Percentiles rank a stretch among this genome's conserved stretches.
Conservation (phyloP, 2,329 filamentous ascomycete species). For the Aureobasidium mangrovei region DNA sequence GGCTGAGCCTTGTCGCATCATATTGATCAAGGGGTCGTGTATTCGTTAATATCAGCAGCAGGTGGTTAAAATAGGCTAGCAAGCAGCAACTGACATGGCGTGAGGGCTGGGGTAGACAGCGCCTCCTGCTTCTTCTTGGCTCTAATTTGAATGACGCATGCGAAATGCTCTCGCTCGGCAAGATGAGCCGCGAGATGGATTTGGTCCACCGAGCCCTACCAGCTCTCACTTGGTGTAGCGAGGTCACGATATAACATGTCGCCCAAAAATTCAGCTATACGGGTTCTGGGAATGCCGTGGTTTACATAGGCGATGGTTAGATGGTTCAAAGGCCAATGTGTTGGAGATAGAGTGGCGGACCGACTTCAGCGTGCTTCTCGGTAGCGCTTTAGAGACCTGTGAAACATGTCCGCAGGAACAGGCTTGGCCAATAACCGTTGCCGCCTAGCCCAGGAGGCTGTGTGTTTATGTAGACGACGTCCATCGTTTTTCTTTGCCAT, state of each 20-base stretch:
- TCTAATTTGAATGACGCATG: slow-evolving; percentile 11
- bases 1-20: background rate
- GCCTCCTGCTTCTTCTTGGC: slow-evolving; percentile 10
- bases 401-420: slow-evolving; percentile 11
- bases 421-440: slow-evolving; percentile 12
- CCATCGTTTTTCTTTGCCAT: slow-evolving; percentile 5
- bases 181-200: slow-evolving; percentile 1
- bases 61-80: background rate
- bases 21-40: background rate
- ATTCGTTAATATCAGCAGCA: background rate
- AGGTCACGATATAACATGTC: slow-evolving; percentile 1
- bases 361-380: background rate
- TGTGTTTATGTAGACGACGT: slow-evolving; percentile 10
- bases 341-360: slow-evolving; percentile 1
- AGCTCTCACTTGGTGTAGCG: background rate
- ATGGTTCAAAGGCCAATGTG: background rate
- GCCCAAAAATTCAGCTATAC: background rate
- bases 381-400: background rate
- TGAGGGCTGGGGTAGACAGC: background rate
- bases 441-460: slow-evolving; percentile 5
- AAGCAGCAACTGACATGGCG: slow-evolving; percentile 7
- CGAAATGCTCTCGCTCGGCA: background rate
- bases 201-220: slow-evolving; percentile 3
- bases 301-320: background rate
- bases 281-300: background rate